Conservation (phyloP, 2,329 filamentous ascomycete species). For the Pseudogymnoascus sp. region DNA sequence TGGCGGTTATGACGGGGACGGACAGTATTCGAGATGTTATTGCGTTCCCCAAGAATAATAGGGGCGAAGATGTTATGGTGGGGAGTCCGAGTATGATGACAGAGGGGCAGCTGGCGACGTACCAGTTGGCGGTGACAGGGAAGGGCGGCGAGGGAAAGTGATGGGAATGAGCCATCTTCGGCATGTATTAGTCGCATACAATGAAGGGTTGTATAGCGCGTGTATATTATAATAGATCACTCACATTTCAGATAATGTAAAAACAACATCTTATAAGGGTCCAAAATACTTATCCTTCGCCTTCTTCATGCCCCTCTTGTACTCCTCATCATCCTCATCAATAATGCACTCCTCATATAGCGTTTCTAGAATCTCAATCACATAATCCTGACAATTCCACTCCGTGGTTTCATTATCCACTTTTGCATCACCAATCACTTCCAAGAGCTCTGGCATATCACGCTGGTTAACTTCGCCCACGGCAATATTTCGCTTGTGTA, state of each 20-base stretch:
- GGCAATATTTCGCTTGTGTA: slow-evolving; percentile 1
- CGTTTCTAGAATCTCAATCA: slow-evolving; percentile 13
- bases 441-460: slow-evolving; percentile 12
- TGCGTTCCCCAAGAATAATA: slow-evolving; percentile 90
- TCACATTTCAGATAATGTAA: not conserved
- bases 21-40: slow-evolving; percentile 86
- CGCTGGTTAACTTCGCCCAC: slow-evolving; percentile 12
- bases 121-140: slow-evolving; percentile 19
- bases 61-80: slow-evolving; percentile 78
- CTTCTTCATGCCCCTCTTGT: slow-evolving; percentile 10
- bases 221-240: slow-evolving; percentile 6
- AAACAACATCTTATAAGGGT: not conserved
- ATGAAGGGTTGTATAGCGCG: not conserved
- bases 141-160: not conserved
- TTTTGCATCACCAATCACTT: slow-evolving; percentile 11
- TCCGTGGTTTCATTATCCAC: slow-evolving; percentile 12
- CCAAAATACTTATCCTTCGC: slow-evolving; percentile 13
- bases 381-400: slow-evolving; percentile 15
- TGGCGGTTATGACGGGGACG: slow-evolving; percentile 69
- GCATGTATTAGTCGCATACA: not conserved
- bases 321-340: slow-evolving; percentile 12
- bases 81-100: slow-evolving; percentile 65
- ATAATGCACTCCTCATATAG: slow-evolving; percentile 13
- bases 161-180: not conserved
- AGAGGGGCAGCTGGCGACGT: slow-evolving; percentile 34